Conservation (phyloP, 257 asterid genomes). For the Dorcoceras hygrometricum region DNA sequence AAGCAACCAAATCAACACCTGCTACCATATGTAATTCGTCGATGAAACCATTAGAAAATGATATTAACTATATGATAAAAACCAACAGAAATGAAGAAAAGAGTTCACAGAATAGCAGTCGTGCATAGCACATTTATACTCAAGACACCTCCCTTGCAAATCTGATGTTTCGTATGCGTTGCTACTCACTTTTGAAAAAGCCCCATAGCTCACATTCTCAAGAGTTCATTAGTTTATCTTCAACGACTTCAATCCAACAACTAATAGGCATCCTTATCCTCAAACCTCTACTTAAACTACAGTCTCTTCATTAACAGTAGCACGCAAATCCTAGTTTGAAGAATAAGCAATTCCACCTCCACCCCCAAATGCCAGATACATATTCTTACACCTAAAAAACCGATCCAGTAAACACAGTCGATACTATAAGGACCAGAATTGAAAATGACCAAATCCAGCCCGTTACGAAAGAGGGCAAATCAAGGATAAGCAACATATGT, state of each 20-base stretch:
- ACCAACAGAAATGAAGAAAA: background rate
- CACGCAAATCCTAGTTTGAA: background rate
- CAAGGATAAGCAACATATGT: conserved; percentile 1
- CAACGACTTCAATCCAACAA: conserved; percentile 6
- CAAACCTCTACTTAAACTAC: no score
- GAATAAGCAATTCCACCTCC: conserved; percentile 5
- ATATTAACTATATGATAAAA: background rate
- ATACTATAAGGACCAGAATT: background rate
- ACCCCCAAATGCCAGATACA: conserved; percentile 25
- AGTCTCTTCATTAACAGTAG: background rate
- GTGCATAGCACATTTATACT: background rate
- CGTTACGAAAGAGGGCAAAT: conserved; percentile 2
- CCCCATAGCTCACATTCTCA: background rate
- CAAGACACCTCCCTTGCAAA: background rate
- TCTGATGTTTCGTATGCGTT: background rate
- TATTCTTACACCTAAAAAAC: background rate
- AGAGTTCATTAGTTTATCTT: background rate
- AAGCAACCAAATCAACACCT: background rate
- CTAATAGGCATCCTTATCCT: background rate
- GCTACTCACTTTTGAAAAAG: background rate
- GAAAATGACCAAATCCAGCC: conserved; percentile 13
- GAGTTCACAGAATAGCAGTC: background rate
- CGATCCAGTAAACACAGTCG: background rate
- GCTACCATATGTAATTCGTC: no score
- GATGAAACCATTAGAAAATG: no score